Evolutionary conservation across 768 basidiomycete species (phyloP).

Genomic region (Sarcodon sp.): DNA sequence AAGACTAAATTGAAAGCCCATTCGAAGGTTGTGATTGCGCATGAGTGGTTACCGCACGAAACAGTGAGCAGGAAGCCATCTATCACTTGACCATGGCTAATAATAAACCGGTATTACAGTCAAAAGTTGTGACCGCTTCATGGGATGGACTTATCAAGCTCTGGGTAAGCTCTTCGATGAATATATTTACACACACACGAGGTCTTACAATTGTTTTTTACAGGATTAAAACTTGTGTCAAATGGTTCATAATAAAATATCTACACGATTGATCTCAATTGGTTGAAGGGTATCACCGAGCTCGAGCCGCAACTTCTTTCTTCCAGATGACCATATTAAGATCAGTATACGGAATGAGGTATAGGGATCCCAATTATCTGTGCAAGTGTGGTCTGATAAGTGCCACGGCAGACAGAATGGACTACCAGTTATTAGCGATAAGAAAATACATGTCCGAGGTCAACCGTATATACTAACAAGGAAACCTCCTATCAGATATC

Average conservation of each 20-base stretch:
- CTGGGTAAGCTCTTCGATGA: slow-evolving; percentile 51
- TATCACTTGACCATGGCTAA: slow-evolving; percentile 9
- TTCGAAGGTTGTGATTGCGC: slow-evolving; percentile 92
- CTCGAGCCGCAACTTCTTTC: too few relatives aligned
- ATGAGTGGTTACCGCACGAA: slow-evolving; percentile 98
- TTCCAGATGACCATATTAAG: too few relatives aligned
- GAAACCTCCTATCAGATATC: too few relatives aligned
- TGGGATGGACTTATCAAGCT: slow-evolving; percentile 99
- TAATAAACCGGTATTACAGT: slow-evolving; percentile 32
- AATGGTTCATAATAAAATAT: too few relatives aligned
- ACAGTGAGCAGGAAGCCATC: slow-evolving; percentile 45
- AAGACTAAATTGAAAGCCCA: slow-evolving; percentile 85
- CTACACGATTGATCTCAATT: neutral
- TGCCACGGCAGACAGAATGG: too few relatives aligned
- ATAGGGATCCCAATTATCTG: too few relatives aligned
- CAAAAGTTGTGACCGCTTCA: slow-evolving; percentile 91
- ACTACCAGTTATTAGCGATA: too few relatives aligned
- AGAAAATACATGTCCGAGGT: too few relatives aligned
- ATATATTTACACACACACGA: neutral
- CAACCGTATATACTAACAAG: too few relatives aligned
- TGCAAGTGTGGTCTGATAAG: too few relatives aligned
- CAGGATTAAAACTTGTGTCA: slow-evolving; percentile 5
- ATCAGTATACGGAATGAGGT: too few relatives aligned
- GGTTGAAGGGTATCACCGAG: neutral
- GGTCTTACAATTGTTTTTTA: neutral